Base-by-base conservation (phyloP, 1,139 yeast genomes). In the Diutina ranongensis region DNA sequence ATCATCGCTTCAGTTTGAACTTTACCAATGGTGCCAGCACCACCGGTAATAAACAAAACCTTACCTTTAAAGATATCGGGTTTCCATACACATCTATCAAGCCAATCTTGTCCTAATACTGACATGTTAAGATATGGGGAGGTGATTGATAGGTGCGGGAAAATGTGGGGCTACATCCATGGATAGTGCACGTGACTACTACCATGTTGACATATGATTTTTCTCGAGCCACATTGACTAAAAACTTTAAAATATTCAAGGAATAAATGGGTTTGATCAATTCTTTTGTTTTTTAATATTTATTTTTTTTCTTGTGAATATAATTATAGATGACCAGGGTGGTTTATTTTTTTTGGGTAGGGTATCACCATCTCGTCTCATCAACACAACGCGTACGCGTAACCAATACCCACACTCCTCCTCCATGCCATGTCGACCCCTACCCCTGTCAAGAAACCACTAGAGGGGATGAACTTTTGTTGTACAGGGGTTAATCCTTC, bases 1-100 rank as follows among this genome's bases (percentile, higher is more conserved):
- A 87, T 82, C 62, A 89, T 52, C 0, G 95, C 95, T 57, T 84
- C 94, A 0, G 84, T 76, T 60, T 87, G 96, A 2, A 81, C 89
- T 46, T 88, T 69, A 61, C 97, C 88, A 46, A 89, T 88, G 25
- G 95, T 79, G 5, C 97, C 96, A 1, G 96, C 94, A 21, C 97
- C 97, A 2, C 97, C 97, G 1, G 97, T 89, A 46, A 88, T 84
- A 55, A 88, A 84, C 12, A 79, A 94, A 1, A 86, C 95, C 60
- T 87, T 88, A 25, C 85, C 94, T 48, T 76, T 68, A 65, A 87
- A 87, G 35, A 87, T 55, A 52, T 76, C 82, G 1, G 79, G 74
- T 53, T 78, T 80, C 74, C 72, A 70, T 28, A 40, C 44, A 3
- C 31, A 38, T n/a, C 16, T 13, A 3, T 35, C 12, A 5, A 35